These are phyloP conservation scores for Ogataea saltuana DNA, from an alignment of 805 yeast species.

Conservation along the genomic window DNA sequence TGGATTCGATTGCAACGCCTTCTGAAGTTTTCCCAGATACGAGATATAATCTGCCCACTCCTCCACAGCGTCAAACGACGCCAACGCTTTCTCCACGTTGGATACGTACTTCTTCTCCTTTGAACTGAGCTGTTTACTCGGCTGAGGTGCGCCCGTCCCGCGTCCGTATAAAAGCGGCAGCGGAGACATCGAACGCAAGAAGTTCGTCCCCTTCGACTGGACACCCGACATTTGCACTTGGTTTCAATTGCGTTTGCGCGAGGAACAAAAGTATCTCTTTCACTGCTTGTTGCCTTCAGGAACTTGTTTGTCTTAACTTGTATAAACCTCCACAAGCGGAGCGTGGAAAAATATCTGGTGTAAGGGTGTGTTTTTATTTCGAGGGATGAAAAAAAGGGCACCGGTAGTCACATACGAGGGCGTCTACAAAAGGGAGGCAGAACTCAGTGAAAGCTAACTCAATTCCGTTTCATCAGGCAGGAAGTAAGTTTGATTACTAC, in stretches of 20 bases:
- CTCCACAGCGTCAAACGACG: constrained; percentile 73
- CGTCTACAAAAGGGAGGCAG: too few species aligned
- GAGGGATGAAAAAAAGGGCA: background rate
- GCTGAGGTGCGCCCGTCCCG: constrained; percentile 15
- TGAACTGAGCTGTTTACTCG: constrained; percentile 43
- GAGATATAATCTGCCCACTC: constrained; percentile 99
- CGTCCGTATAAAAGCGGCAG: constrained; percentile 28
- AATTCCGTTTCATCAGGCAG: too few species aligned
- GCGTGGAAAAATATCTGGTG: too few species aligned
- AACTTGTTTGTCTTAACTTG: constrained; percentile 1
- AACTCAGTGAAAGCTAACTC: too few species aligned
- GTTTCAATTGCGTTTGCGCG: background rate
- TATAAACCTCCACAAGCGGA: constrained; percentile 6
- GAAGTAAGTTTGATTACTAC: too few species aligned
- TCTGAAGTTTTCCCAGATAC: constrained; percentile 74
- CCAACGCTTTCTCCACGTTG: constrained; percentile 72
- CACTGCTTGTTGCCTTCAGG: background rate
- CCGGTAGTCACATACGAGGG: too few species aligned
- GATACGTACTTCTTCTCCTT: constrained; percentile 68
- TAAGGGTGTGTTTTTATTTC: constrained; percentile 4
- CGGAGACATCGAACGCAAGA: constrained; percentile 33
- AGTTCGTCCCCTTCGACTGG: constrained; percentile 22
- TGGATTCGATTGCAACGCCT: constrained; percentile 59
- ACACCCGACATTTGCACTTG: constrained; percentile 13
- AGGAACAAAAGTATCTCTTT: too few species aligned